Conservation (phyloP, 176 grass and related monocot genomes). For the Guadua angustifolia region DNA sequence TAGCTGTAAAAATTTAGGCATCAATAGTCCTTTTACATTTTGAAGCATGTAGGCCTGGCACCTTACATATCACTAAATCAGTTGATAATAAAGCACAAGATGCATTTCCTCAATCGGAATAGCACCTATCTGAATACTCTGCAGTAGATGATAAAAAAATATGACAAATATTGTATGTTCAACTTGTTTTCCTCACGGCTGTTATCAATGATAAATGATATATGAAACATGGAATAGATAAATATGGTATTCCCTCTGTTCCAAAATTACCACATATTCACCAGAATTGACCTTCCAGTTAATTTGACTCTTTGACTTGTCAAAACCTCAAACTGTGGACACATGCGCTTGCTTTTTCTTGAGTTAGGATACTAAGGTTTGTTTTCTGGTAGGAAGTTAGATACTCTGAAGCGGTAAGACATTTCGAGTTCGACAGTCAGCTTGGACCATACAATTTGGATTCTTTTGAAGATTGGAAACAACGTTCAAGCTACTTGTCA, state of each 20-base stretch:
- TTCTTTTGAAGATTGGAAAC: slow-evolving; percentile 71
- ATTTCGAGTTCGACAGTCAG: slow-evolving; percentile 75
- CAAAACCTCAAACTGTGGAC: neutral
- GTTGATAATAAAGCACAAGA: neutral
- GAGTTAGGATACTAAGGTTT: slow-evolving; percentile 40
- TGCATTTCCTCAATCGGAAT: neutral
- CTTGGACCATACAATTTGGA: slow-evolving; percentile 84
- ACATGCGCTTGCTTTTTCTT: neutral
- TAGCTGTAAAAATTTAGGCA: neutral
- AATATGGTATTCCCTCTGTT: neutral
- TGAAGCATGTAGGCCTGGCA: neutral
- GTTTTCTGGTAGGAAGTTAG: slow-evolving; percentile 75
- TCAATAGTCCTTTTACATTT: neutral
- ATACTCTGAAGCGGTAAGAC: slow-evolving; percentile 79
- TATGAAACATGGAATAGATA: neutral
- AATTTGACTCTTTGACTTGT: neutral
- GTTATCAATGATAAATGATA: slow-evolving; percentile 10
- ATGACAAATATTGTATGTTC: neutral
- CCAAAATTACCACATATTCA: neutral
- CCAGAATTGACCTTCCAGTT: neutral
- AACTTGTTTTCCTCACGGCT: neutral
- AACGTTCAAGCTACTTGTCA: slow-evolving; percentile 78
- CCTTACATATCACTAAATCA: neutral
- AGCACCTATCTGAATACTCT: neutral
- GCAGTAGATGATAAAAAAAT: slow-evolving; percentile 12